Evolutionary conservation across 2,329 filamentous ascomycete species (phyloP).

Genomic region (Cordyceps cateniannulata): DNA sequence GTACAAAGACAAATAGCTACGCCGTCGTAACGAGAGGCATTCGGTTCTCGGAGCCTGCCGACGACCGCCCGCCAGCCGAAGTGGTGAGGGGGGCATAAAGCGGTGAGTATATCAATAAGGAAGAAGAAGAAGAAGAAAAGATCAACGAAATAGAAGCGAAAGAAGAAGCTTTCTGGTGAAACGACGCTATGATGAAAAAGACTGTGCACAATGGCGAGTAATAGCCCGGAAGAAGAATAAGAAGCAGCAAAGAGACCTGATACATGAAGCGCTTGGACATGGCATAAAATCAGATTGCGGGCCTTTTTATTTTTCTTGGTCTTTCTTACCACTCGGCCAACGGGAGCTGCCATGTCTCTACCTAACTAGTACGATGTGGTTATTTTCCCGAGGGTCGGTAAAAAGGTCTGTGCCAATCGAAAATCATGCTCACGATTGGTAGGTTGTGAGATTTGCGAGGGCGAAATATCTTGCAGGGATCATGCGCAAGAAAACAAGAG

Average conservation of each 20-base stretch:
- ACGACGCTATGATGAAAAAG: background rate
- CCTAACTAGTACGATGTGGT: too few species aligned
- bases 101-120: too few species aligned
- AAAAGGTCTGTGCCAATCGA: background rate
- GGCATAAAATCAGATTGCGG: background rate
- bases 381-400: background rate
- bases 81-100: too few species aligned
- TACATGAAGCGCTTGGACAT: background rate
- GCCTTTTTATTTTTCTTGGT: background rate
- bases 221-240: background rate
- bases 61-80: too few species aligned
- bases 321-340: background rate
- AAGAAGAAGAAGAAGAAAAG: too few species aligned
- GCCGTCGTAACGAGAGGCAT: too few species aligned
- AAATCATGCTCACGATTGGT: too few species aligned
- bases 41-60: too few species aligned
- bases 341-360: background rate
- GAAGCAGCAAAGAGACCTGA: background rate
- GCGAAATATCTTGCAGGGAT: too few species aligned
- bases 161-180: conserved; percentile 2
- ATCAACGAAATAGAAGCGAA: background rate
- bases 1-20: too few species aligned
- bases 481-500: too few species aligned
- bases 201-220: background rate
- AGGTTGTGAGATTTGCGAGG: too few species aligned